These are phyloP conservation scores for Aphanomyces euteiches DNA, from an alignment of 352 stramenopile species.

Conservation along the genomic window DNA sequence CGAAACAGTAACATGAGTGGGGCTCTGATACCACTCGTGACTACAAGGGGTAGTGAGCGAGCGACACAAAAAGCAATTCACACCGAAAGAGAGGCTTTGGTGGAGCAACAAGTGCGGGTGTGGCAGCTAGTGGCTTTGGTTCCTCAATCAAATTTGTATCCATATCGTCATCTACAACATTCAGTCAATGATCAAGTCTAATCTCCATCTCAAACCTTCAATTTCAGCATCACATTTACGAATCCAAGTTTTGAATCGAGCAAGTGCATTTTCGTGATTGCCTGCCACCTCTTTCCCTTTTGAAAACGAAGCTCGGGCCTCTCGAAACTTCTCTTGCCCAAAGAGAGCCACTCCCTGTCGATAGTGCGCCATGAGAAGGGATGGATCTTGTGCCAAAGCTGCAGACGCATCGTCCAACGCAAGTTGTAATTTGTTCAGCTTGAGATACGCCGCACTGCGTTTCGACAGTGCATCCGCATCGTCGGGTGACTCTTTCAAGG, in stretches of 20 bases:
- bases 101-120: conserved; percentile 32
- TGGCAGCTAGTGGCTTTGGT: conserved; percentile 18
- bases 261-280: conserved; percentile 38
- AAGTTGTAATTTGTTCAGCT: conserved; percentile 56
- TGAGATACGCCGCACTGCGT: conserved; percentile 61
- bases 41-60: conserved; percentile 30
- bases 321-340: conserved; percentile 65
- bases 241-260: conserved; percentile 77
- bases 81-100: conserved; percentile 38
- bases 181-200: background rate
- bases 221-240: conserved; percentile 83
- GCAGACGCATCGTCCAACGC: conserved; percentile 49
- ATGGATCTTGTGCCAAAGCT: conserved; percentile 50
- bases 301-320: conserved; percentile 61
- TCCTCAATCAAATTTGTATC: conserved; percentile 27
- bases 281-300: conserved; percentile 42
- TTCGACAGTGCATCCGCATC: conserved; percentile 56
- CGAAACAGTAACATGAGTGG: conserved; percentile 72
- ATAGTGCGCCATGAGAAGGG: conserved; percentile 56
- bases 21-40: conserved; percentile 87
- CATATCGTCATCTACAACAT: conserved; percentile 10
- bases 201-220: conserved; percentile 48
- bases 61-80: background rate
- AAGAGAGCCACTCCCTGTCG: conserved; percentile 78
- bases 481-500: conserved; percentile 38